Evolutionary conservation across 305 asterid genomes (phyloP).

Genomic region (Solanum aculeatissimum): DNA sequence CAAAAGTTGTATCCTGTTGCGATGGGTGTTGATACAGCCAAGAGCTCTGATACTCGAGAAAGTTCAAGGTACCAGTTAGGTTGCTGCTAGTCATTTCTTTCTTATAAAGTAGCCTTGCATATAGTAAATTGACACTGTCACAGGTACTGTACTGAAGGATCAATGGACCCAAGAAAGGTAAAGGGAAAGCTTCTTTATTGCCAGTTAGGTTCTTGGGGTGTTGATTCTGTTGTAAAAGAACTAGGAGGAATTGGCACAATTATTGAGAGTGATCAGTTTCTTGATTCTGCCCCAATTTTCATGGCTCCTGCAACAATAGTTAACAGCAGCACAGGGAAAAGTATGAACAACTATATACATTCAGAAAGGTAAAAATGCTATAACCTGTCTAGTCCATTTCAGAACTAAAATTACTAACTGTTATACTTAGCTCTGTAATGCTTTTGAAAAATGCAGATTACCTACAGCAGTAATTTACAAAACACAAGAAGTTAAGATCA

Average conservation of each 20-base stretch:
- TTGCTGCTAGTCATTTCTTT: neutral
- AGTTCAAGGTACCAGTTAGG: slow-evolving; percentile 30
- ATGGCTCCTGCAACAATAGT: slow-evolving; percentile 78
- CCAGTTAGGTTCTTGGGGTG: slow-evolving; percentile 45
- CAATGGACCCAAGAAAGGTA: slow-evolving; percentile 80
- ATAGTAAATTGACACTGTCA: neutral
- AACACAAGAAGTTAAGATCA: slow-evolving; percentile 50
- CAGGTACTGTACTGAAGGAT: slow-evolving; percentile 45
- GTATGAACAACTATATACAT: slow-evolving; percentile 34
- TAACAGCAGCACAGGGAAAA: slow-evolving; percentile 42
- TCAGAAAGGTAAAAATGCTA: slow-evolving; percentile 39
- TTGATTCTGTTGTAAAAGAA: slow-evolving; percentile 59
- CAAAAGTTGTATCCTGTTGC: slow-evolving; percentile 53
- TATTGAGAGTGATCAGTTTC: slow-evolving; percentile 41
- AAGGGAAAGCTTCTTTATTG: slow-evolving; percentile 73
- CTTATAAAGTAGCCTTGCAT: neutral
- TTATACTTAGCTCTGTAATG: neutral
- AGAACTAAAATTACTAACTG: neutral
- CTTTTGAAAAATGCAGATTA: slow-evolving; percentile 29
- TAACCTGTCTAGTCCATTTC: neutral
- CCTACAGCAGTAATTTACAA: slow-evolving; percentile 59
- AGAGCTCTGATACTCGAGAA: slow-evolving; percentile 32
- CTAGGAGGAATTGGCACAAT: slow-evolving; percentile 77
- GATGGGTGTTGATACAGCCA: slow-evolving; percentile 61
- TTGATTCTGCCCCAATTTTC: slow-evolving; percentile 59